Evolutionary conservation across 768 basidiomycete species (phyloP).

Genomic region (Lactarius indigo): DNA sequence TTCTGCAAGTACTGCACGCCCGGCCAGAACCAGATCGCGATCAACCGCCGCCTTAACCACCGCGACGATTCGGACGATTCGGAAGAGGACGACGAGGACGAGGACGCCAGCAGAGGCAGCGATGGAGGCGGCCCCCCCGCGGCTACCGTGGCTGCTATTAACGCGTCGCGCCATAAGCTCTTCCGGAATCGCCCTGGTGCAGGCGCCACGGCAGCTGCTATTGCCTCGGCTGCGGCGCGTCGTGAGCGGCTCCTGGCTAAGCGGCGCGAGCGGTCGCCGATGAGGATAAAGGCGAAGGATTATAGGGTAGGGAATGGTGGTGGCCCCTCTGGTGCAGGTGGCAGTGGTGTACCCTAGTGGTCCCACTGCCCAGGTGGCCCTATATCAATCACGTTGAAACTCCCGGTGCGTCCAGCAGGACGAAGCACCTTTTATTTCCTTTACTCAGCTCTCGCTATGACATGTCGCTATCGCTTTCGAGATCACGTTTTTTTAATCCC

Average conservation of each 20-base stretch:
- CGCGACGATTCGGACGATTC: neutral
- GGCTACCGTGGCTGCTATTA: neutral
- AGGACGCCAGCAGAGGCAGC: too few relatives aligned
- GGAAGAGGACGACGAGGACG: too few relatives aligned
- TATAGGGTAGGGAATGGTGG: neutral
- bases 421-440: too few relatives aligned
- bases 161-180: neutral
- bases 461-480: too few relatives aligned
- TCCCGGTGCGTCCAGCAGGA: too few relatives aligned
- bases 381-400: too few relatives aligned
- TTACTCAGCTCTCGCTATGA: too few relatives aligned
- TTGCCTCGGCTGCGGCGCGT: neutral
- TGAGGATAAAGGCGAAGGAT: conserved; percentile 9
- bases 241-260: neutral
- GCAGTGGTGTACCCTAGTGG: neutral
- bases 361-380: neutral
- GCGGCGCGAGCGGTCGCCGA: neutral
- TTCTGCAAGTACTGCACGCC: conserved; percentile 11
- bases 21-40: conserved; percentile 2
- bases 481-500: too few relatives aligned
- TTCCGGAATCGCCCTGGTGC: neutral
- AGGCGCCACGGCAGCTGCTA: neutral
- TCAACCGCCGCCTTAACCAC: neutral
- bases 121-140: neutral
- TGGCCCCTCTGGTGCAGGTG: neutral